Evolutionary conservation across 192 early-diverging fungal genomes (phyloP).

Genomic region (Backusella psychrophila): DNA sequence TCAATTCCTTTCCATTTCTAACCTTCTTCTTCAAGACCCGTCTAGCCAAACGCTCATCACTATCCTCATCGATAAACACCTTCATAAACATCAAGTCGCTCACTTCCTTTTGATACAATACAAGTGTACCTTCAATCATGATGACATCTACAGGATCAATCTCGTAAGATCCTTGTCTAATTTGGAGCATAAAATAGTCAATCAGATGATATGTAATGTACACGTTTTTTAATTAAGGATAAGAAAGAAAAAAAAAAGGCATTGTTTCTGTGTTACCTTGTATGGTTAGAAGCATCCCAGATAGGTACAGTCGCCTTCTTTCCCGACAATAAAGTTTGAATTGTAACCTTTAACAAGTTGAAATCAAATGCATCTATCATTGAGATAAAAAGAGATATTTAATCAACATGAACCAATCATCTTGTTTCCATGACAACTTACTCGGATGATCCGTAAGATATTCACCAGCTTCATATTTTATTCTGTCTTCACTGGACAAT

Average conservation of each 20-base stretch:
- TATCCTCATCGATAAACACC: conserved; percentile 85
- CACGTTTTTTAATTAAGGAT: not conserved
- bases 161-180: conserved; percentile 20
- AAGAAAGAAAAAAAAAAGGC: not conserved
- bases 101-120: conserved; percentile 68
- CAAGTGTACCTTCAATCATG: conserved; percentile 76
- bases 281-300: conserved; percentile 58
- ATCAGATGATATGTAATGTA: not conserved
- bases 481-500: conserved; percentile 51
- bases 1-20: conserved; percentile 22
- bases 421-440: conserved; percentile 10
- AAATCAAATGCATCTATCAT: conserved; percentile 73
- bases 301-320: conserved; percentile 53
- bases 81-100: conserved; percentile 73
- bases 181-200: not conserved
- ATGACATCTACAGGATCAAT: conserved; percentile 61
- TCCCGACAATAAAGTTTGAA: conserved; percentile 52
- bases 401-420: not conserved
- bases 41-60: conserved; percentile 67
- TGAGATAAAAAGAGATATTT: conserved; percentile 15
- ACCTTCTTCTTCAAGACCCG: conserved; percentile 37
- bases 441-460: conserved; percentile 70
- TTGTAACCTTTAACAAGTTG: conserved; percentile 52
- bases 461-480: conserved; percentile 43
- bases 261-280: conserved; percentile 35